Percentiles rank a stretch among this genome's conserved stretches.
These are phyloP conservation scores for Apiotrichum laibachii DNA, from an alignment of 1,284 basidiomycete genomes.

Conservation along the genomic window DNA sequence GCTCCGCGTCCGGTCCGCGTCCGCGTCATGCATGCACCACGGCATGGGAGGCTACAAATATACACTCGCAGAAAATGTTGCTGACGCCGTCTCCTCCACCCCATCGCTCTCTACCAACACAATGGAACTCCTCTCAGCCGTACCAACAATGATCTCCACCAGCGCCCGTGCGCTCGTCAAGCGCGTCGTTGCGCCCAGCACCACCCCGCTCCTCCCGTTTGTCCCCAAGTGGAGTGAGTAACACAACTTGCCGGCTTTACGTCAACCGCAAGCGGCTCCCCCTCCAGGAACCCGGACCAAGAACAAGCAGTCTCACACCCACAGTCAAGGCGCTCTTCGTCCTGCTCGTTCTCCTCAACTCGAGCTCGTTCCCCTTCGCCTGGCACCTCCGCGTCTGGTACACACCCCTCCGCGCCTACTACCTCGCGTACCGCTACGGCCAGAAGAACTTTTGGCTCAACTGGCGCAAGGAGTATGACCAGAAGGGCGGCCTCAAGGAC, in stretches of 20 bases:
- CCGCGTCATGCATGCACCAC: too few species aligned
- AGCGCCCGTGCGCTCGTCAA: conserved; percentile 7
- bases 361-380: conserved; percentile 45
- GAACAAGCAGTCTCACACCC: background rate
- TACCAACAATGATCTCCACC: conserved; percentile 7
- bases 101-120: too few species aligned
- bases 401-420: conserved; percentile 31
- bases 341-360: conserved; percentile 41
- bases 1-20: too few species aligned
- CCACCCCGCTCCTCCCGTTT: conserved; percentile 41
- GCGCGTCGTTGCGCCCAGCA: conserved; percentile 13
- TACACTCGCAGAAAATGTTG: too few species aligned
- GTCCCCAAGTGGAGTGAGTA: conserved; percentile 43
- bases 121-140: background rate
- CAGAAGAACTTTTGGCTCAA: conserved; percentile 30
- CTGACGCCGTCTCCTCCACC: too few species aligned
- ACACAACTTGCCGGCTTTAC: background rate
- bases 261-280: too few species aligned
- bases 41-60: too few species aligned
- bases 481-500: conserved; percentile 29
- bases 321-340: conserved; percentile 47
- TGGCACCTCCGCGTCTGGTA: conserved; percentile 49
- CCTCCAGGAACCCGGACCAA: background rate
- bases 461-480: conserved; percentile 28
- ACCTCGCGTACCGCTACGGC: conserved; percentile 28